A percentile compares a stretch with the other conserved stretches of the same genome.
phyloP scores from a whole-genome alignment of 1,284 basidiomycete genomes.

The Schizophyllum amplum region DNA sequence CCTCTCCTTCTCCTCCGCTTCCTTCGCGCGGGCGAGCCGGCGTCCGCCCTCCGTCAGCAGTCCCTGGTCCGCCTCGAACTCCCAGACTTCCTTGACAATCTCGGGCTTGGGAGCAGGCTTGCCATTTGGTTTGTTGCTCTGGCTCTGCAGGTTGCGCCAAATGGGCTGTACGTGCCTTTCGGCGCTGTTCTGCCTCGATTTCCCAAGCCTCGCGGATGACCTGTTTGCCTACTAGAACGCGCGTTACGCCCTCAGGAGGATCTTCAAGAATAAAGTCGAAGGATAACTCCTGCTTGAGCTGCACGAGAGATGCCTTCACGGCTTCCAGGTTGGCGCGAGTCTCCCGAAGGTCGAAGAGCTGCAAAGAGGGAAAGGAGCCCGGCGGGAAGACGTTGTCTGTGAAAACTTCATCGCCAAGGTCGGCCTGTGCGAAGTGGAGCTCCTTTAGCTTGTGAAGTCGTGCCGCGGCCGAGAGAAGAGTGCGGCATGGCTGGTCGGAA shows the following conservation, averaged over 20 bases:
- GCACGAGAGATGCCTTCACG: slow-evolving; percentile 35
- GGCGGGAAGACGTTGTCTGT: slow-evolving; percentile 32
- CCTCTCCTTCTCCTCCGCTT: slow-evolving; percentile 15
- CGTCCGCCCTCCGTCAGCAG: slow-evolving; percentile 63
- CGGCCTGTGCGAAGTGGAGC: slow-evolving; percentile 44
- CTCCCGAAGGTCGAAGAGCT: slow-evolving; percentile 55
- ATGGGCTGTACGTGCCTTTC: slow-evolving; percentile 21
- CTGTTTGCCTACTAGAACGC: slow-evolving; percentile 59
- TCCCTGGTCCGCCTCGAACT: slow-evolving; percentile 68
- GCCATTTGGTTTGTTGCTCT: slow-evolving; percentile 10
- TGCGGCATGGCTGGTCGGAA: slow-evolving; percentile 19
- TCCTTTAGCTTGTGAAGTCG: slow-evolving; percentile 48
- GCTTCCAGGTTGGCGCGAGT: slow-evolving; percentile 44
- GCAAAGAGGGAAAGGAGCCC: slow-evolving; percentile 40
- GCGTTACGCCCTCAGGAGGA: slow-evolving; percentile 40
- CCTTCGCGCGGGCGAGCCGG: slow-evolving; percentile 51
- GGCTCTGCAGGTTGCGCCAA: slow-evolving; percentile 13
- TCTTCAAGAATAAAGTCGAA: slow-evolving; percentile 48
- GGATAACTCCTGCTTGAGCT: slow-evolving; percentile 38
- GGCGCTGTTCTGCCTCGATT: slow-evolving; percentile 52
- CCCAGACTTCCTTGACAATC: slow-evolving; percentile 61
- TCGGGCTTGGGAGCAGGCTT: slow-evolving; percentile 17
- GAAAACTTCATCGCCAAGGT: slow-evolving; percentile 53
- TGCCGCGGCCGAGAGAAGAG: slow-evolving; percentile 41
- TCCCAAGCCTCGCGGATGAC: slow-evolving; percentile 70